Evolutionary conservation across 352 stramenopile species (phyloP).

Genomic region (Pythium folliculosum): DNA sequence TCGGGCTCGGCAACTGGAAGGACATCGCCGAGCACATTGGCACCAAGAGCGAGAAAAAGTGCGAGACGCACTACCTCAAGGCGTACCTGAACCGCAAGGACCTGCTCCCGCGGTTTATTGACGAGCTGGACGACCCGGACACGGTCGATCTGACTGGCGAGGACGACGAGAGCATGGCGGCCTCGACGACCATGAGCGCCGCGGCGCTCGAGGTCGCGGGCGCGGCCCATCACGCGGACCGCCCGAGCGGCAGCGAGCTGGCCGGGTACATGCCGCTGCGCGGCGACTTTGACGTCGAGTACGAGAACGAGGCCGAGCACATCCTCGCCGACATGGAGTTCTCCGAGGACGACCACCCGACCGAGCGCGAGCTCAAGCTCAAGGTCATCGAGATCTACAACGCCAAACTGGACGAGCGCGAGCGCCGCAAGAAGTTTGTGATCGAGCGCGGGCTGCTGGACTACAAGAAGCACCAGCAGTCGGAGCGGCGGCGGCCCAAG

Average conservation of each 20-base stretch:
- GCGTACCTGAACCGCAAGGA: slow-evolving; percentile 70
- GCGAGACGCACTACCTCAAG: slow-evolving; percentile 87
- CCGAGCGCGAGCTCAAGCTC: slow-evolving; percentile 93
- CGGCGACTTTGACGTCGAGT: slow-evolving; percentile 98
- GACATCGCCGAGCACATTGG: slow-evolving; percentile 88
- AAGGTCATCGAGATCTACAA: slow-evolving; percentile 98
- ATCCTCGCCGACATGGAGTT: slow-evolving; percentile 96
- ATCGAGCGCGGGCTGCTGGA: slow-evolving; percentile 90
- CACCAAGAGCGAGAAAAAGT: slow-evolving; percentile 88
- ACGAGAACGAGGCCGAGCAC: slow-evolving; percentile 97
- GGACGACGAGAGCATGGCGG: slow-evolving; percentile 27
- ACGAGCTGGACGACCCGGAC: slow-evolving; percentile 43
- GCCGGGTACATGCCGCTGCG: slow-evolving; percentile 96
- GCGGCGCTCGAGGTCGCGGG: slow-evolving; percentile 23
- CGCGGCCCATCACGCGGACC: slow-evolving; percentile 28
- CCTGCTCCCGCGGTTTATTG: slow-evolving; percentile 65
- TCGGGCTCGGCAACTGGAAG: slow-evolving; percentile 97
- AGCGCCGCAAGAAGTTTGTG: slow-evolving; percentile 92
- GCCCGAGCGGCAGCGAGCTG: slow-evolving; percentile 55
- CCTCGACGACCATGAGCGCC: slow-evolving; percentile 15
- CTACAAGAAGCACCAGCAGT: slow-evolving; percentile 94
- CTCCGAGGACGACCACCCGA: slow-evolving; percentile 88
- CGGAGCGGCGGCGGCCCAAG: slow-evolving; percentile 88
- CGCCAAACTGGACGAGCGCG: slow-evolving; percentile 93
- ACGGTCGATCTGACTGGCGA: slow-evolving; percentile 21